Conservation (phyloP, 2,329 filamentous ascomycete genomes). For the Epichloe brachyelytri region DNA sequence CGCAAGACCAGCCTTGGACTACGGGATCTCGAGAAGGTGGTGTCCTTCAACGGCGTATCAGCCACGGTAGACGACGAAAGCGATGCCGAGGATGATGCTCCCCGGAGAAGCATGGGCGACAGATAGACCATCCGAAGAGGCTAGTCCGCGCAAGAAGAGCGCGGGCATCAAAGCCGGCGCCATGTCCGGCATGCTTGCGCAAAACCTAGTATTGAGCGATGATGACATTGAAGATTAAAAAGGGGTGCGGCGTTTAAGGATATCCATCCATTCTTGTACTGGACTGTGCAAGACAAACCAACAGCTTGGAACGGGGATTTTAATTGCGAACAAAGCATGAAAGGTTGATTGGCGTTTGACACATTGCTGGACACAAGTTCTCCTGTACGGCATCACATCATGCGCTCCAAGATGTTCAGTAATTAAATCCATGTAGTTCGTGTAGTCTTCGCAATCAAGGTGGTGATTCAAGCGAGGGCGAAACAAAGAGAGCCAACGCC, state of each 20-base stretch:
- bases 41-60: slow-evolving; percentile 49
- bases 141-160: slow-evolving; percentile 34
- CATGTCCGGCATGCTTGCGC: slow-evolving; percentile 35
- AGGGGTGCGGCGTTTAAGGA: slow-evolving; percentile 7
- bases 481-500: no score
- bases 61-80: slow-evolving; percentile 31
- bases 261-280: not conserved
- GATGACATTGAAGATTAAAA: slow-evolving; percentile 66
- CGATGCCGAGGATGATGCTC: slow-evolving; percentile 31
- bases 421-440: no score
- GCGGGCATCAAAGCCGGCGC: slow-evolving; percentile 24
- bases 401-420: no score
- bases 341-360: no score
- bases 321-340: no score
- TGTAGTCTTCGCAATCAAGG: no score
- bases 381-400: no score
- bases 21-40: slow-evolving; percentile 54
- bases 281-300: not conserved
- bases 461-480: no score
- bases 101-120: slow-evolving; percentile 45
- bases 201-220: slow-evolving; percentile 62
- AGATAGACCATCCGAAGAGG: slow-evolving; percentile 44
- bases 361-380: no score
- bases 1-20: slow-evolving; percentile 29
- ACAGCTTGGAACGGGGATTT: no score